These are phyloP conservation scores for Candida broadrunensis DNA, from an alignment of 805 yeast genomes.

Conservation along the genomic window DNA sequence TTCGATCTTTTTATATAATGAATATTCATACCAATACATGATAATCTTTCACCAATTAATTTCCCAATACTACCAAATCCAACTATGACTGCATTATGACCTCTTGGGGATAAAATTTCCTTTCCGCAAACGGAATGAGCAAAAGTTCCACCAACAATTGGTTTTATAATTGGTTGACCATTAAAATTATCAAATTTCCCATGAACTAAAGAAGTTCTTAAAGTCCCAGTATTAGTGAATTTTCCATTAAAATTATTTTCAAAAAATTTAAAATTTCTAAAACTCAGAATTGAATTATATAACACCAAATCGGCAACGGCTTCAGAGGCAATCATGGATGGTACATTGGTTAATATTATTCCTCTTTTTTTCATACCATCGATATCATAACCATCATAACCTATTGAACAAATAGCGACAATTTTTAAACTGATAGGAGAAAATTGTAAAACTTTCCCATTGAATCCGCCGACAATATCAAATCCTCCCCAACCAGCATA, in stretches of 20 bases:
- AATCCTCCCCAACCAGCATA: slow-evolving; percentile 63
- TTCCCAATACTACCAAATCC: slow-evolving; percentile 80
- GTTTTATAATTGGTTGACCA: slow-evolving; percentile 20
- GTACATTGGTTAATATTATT: slow-evolving; percentile 59
- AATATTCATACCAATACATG: slow-evolving; percentile 60
- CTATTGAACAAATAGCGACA: slow-evolving; percentile 56
- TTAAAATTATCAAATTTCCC: slow-evolving; percentile 33
- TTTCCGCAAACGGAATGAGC: slow-evolving; percentile 51
- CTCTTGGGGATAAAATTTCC: slow-evolving; percentile 48
- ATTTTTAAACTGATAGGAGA: slow-evolving; percentile 46
- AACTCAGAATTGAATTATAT: slow-evolving; percentile 54
- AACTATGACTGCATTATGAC: slow-evolving; percentile 59
- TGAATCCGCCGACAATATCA: slow-evolving; percentile 49
- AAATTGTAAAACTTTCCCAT: slow-evolving; percentile 35
- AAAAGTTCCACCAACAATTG: slow-evolving; percentile 14
- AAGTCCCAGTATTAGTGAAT: slow-evolving; percentile 42
- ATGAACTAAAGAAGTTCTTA: slow-evolving; percentile 37
- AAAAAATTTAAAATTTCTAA: slow-evolving; percentile 43
- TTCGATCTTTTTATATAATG: slow-evolving; percentile 58
- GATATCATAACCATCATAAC: slow-evolving; percentile 50
- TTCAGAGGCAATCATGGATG: slow-evolving; percentile 53
- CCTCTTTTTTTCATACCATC: slow-evolving; percentile 36
- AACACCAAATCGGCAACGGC: slow-evolving; percentile 76
- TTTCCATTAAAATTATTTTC: slow-evolving; percentile 39
- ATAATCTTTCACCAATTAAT: slow-evolving; percentile 54